These are phyloP conservation scores for Mycena leptocephala DNA, from an alignment of 768 basidiomycete species.

Conservation along the genomic window DNA sequence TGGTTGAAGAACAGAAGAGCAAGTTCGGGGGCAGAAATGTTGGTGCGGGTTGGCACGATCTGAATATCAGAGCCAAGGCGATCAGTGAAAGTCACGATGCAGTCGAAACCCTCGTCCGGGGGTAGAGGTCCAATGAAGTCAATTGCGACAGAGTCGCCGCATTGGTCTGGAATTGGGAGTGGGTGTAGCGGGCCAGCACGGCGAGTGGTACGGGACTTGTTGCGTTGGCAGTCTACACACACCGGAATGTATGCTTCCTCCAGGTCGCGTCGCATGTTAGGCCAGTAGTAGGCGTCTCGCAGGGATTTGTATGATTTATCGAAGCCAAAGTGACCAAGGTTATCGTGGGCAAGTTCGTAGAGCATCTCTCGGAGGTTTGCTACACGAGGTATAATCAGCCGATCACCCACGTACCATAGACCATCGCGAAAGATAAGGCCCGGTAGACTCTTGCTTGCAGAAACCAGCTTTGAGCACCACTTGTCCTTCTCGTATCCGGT, in stretches of 20 bases:
- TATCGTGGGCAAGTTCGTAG: neutral
- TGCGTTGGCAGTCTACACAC: conserved; percentile 45
- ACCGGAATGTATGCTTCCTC: conserved; percentile 44
- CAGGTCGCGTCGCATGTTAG: conserved; percentile 41
- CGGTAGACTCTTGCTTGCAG: too few relatives aligned
- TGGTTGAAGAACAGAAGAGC: neutral
- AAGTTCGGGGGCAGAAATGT: neutral
- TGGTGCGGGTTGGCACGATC: neutral
- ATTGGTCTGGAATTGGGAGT: neutral
- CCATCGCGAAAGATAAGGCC: too few relatives aligned
- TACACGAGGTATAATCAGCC: neutral
- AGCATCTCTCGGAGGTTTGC: neutral
- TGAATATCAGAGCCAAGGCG: neutral
- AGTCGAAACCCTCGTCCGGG: neutral
- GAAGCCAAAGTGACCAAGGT: conserved; percentile 29
- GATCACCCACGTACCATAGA: conserved; percentile 20
- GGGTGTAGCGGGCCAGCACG: neutral
- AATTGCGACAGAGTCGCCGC: too few relatives aligned
- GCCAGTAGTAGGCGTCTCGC: too few relatives aligned
- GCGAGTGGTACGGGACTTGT: conserved; percentile 42
- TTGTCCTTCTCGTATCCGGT: too few relatives aligned
- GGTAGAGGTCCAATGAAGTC: neutral
- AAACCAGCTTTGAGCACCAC: too few relatives aligned
- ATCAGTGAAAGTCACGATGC: neutral
- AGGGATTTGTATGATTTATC: conserved; percentile 37